Base-by-base conservation (phyloP, 2,329 filamentous ascomycete genomes). In the Beauveria rudraprayagi region DNA sequence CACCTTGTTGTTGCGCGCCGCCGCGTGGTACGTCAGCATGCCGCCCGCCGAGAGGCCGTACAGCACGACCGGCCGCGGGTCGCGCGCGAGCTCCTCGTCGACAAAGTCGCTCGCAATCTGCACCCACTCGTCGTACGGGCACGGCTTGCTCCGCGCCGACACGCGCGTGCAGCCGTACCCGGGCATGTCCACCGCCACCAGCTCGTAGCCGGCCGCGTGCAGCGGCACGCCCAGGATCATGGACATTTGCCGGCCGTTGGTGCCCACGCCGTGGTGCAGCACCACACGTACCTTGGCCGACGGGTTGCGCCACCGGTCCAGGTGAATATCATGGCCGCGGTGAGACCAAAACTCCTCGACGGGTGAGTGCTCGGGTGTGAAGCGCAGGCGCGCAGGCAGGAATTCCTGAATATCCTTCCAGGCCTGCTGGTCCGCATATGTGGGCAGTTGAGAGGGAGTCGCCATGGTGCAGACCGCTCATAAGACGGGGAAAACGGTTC, bases 231-330 rank as follows among this genome's bases (percentile, higher is more conserved):
- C 53, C 10, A 56, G 41, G 5, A 56, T 16, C 53, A 56, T 46
- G 40, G 53, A 56, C 53, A 56, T 56, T 34, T 56, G 53, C 11
- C 53, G 53, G 24, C 53, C 53, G 41, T 56, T 56, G 40, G 53
- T 56, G 24, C 53, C 53, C n/a, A 56, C 53, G 41, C 53, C 53
- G 41, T 56, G 53, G 53, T 56, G 53, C 40, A 56, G 53, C 9
- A 56, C n/a, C 8, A 56, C 53, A 24, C 53, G 53, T 17, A 22
- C 26, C 54, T 22, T 19, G 10, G 41, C 54, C 3, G 41, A 46
- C 54, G 54, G 54, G 54, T 56, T 56, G 41, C 41, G 54, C 54
- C 54, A 56, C 28, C 54, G 54, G 43, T 56, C 54, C 10, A 56
- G 43, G 28, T 56, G 54, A 19, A 56, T 30, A 19, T 46, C 26